phyloP scores from a whole-genome alignment of 179 eudicot genomes.

The Dionaea muscipula region DNA sequence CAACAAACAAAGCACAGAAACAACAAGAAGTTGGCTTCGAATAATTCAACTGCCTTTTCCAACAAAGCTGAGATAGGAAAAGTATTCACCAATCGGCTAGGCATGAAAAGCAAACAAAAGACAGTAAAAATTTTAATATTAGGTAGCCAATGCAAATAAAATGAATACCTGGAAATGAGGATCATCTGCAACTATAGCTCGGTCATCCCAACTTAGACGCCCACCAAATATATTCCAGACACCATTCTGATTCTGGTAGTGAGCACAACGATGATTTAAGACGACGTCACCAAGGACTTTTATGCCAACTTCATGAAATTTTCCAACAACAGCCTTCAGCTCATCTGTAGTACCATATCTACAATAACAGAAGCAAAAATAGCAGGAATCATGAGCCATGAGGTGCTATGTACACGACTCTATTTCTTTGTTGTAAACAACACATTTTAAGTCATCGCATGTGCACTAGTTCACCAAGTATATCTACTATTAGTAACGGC shows the following conservation, averaged over 20 bases:
- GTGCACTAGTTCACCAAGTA: no score
- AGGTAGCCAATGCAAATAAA: neutral
- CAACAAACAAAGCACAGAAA: no score
- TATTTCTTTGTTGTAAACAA: no score
- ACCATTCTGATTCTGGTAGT: conserved; percentile 64
- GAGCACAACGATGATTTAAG: conserved; percentile 91
- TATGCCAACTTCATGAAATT: conserved; percentile 61
- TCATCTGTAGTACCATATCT: conserved; percentile 85
- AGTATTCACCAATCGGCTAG: no score
- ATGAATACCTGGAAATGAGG: conserved; percentile 86
- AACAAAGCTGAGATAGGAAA: no score
- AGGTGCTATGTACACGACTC: neutral
- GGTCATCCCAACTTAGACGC: conserved; percentile 95
- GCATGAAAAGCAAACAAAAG: no score
- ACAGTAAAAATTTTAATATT: conserved; percentile 1
- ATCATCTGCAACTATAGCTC: conserved; percentile 94
- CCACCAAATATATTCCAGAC: conserved; percentile 97
- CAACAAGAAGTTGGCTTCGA: no score
- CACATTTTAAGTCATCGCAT: no score
- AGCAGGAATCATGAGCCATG: neutral
- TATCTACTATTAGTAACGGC: no score
- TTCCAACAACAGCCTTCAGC: conserved; percentile 57
- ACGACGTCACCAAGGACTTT: conserved; percentile 93
- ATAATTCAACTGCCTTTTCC: no score
- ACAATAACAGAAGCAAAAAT: conserved; percentile 8